Base-by-base conservation (phyloP, 2,329 filamentous ascomycete species). In the Diaporthe caulivora region DNA sequence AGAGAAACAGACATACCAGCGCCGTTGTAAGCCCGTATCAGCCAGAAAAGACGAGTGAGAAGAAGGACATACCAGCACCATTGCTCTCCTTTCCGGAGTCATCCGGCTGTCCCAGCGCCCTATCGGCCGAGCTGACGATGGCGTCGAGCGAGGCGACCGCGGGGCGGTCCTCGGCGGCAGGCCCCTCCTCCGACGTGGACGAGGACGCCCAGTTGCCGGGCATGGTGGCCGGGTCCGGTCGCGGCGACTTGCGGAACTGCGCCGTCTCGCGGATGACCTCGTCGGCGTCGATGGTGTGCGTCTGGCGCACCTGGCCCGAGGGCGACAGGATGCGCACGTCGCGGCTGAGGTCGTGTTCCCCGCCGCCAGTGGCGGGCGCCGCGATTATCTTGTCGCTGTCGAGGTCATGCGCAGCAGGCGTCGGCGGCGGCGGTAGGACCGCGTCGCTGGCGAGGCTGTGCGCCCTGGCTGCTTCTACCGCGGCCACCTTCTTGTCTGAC, bases 311-410 rank as follows among this genome's bases (percentile, higher is more conserved):
- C 17, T 42, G 44, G 11, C 74, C 74, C 18, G 71, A 73, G 3
- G 74, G 74, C 24, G 74, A 73, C 42, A 75, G 60, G 18, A 75
- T 62, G 31, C 74, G 74, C 26, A 75, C 74, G 40, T 75, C 74
- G 42, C 73, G 74, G 49, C 47, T 51, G 26, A 73, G 42, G 31
- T 73, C 54, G 40, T 73, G 71, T 47, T 53, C 62, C 9, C 24
- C 21, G 9, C 44, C 15, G 29, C 7, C 31, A 1, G 62, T 1
- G 18, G 11, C 15, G 9, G 47, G 2, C 2, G 47, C 70, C 15
- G 31, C 58, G 37, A 72, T 31, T 17, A n/a, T 47, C 40, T 40
- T 37, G 31, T 74, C 72, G 26, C 24, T 62, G 17, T 69, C 62
- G 24, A 74, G 65, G 17, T 34, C 44, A 26, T 72, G 71, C 7